Conservation (phyloP, 1,284 basidiomycete species). For the Trametes sp. region DNA sequence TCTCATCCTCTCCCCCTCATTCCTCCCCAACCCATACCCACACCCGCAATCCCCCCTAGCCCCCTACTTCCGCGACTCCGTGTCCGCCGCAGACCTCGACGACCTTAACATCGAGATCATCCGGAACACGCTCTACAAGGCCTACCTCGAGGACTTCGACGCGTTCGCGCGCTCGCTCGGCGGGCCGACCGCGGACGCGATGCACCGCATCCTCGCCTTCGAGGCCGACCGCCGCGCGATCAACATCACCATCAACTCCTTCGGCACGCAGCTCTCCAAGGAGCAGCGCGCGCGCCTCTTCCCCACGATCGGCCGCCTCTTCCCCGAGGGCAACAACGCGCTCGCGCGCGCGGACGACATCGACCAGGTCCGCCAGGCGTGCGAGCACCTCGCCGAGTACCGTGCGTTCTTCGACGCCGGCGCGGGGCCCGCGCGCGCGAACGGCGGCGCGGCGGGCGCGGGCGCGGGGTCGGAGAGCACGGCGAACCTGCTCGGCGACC, state of each 20-base stretch:
- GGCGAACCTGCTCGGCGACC: conserved; percentile 40
- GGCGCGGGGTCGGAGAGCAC: conserved; percentile 46
- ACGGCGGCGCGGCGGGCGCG: conserved; percentile 30
- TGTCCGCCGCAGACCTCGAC: conserved; percentile 95
- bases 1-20: conserved; percentile 7
- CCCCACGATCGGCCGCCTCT: conserved; percentile 93
- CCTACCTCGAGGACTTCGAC: conserved; percentile 98
- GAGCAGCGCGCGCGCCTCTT: conserved; percentile 97
- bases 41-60: conserved; percentile 56
- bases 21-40: neutral
- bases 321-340: conserved; percentile 95
- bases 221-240: conserved; percentile 97
- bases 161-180: conserved; percentile 83
- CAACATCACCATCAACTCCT: conserved; percentile 99
- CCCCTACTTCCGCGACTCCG: conserved; percentile 96
- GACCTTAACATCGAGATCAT: conserved; percentile 99
- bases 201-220: conserved; percentile 91
- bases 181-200: conserved; percentile 87
- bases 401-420: conserved; percentile 86
- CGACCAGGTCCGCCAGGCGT: conserved; percentile 90
- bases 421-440: conserved; percentile 41
- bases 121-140: conserved; percentile 99
- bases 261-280: conserved; percentile 94
- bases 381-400: conserved; percentile 92
- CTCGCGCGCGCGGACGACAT: conserved; percentile 96